A percentile compares a stretch with the other conserved stretches of the same genome.
Evolutionary conservation across 169 alveolate species (phyloP).

Genomic region (Cryptosporidium parvum): DNA sequence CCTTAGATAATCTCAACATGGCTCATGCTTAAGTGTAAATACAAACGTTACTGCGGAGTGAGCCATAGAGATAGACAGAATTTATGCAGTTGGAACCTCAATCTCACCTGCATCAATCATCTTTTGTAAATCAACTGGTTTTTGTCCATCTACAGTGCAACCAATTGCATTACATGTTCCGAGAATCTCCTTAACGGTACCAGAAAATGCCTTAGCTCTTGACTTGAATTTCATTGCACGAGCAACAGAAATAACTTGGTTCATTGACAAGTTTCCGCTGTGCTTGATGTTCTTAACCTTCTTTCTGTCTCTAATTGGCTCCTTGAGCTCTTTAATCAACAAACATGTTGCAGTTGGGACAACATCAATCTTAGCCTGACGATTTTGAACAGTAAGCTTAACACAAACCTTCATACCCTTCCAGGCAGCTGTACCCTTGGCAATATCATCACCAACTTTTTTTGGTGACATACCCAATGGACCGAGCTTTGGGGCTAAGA

Average conservation of each 20-base stretch:
- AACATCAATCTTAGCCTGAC: constrained; percentile 92
- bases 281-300: constrained; percentile 95
- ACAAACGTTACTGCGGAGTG: background rate
- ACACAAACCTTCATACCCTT: constrained; percentile 95
- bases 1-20: background rate
- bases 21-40: background rate
- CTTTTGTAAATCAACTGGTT: constrained; percentile 91
- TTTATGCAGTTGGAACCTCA: constrained; percentile 84
- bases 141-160: constrained; percentile 96
- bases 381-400: constrained; percentile 91
- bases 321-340: constrained; percentile 94
- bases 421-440: constrained; percentile 96
- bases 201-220: constrained; percentile 92
- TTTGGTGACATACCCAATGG: constrained; percentile 97
- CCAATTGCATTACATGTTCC: constrained; percentile 98
- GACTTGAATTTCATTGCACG: constrained; percentile 92
- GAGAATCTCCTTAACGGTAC: constrained; percentile 96
- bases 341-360: constrained; percentile 96
- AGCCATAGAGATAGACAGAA: background rate
- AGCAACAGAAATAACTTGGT: constrained; percentile 92
- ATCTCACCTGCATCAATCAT: constrained; percentile 91
- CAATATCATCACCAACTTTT: constrained; percentile 97
- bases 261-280: constrained; percentile 95
- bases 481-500: constrained; percentile 97
- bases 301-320: constrained; percentile 96